Evolutionary conservation across 139 green algal genomes (phyloP).

Genomic region (Chlamydomonas asymmetrica): DNA sequence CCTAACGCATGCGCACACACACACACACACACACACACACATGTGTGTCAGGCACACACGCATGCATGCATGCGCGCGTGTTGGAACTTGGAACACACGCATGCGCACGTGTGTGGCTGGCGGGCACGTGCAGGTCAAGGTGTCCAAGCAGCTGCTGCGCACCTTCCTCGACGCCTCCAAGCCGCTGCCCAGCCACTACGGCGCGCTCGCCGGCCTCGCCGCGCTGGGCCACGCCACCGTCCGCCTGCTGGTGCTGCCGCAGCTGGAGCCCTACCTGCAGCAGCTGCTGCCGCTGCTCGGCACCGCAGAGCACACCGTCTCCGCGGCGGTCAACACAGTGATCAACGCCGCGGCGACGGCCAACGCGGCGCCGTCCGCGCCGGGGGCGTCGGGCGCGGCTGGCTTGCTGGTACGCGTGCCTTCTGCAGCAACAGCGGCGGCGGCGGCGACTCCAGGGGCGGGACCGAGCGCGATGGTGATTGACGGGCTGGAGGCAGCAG

Average conservation of each 20-base stretch:
- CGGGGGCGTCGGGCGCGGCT: too few relatives aligned
- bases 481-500: too few relatives aligned
- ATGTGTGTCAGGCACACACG: too few relatives aligned
- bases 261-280: conserved; percentile 65
- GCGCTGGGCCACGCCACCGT: conserved; percentile 68
- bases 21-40: too few relatives aligned
- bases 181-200: conserved; percentile 66
- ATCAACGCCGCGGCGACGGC: background rate
- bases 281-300: conserved; percentile 44
- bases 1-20: too few relatives aligned
- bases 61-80: too few relatives aligned
- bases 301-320: background rate
- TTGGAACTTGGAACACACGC: conserved; percentile 43
- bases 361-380: too few relatives aligned
- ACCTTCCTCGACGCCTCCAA: conserved; percentile 54
- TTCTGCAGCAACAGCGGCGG: too few relatives aligned
- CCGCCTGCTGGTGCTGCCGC: conserved; percentile 72
- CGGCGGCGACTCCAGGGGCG: too few relatives aligned
- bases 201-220: conserved; percentile 59
- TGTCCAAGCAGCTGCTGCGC: conserved; percentile 38
- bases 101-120: background rate
- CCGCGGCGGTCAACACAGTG: background rate
- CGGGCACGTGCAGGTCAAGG: conserved; percentile 2
- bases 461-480: too few relatives aligned
- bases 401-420: too few relatives aligned